phyloP scores from a whole-genome alignment of 176 grass and related monocot genomes.

The Oropetium thomaeum region DNA sequence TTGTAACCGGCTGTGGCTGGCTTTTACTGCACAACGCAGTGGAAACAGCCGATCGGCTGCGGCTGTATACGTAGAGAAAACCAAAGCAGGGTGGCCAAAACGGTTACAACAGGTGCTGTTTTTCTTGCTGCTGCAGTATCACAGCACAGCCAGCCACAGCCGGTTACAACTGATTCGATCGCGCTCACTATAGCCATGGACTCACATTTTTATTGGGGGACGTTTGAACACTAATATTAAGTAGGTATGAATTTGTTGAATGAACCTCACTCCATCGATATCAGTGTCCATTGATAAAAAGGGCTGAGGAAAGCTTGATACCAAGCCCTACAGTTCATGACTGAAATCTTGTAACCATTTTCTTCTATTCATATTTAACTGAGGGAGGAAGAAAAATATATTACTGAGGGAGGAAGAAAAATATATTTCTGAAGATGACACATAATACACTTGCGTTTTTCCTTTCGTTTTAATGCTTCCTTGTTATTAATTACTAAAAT shows the following conservation, averaged over 20 bases:
- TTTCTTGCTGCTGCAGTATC: too few relatives aligned
- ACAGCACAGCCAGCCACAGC: too few relatives aligned
- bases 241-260: not conserved
- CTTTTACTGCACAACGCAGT: too few relatives aligned
- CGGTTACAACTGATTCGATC: too few relatives aligned
- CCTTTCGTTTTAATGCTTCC: not conserved
- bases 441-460: not conserved
- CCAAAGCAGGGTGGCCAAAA: too few relatives aligned
- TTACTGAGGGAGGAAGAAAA: too few relatives aligned
- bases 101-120: too few relatives aligned
- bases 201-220: not conserved
- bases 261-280: not conserved
- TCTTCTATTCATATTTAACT: slow-evolving; percentile 20
- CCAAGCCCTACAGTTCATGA: not conserved
- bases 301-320: not conserved
- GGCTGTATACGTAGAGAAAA: too few relatives aligned
- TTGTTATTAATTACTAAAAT: slow-evolving; percentile 19
- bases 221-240: slow-evolving; percentile 12
- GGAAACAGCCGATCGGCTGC: too few relatives aligned
- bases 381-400: not conserved
- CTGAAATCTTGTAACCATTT: slow-evolving; percentile 8
- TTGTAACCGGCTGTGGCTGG: too few relatives aligned
- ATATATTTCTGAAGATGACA: not conserved
- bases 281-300: not conserved
- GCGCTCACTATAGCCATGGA: too few relatives aligned